Conservation (phyloP, 2,329 filamentous ascomycete genomes). For the Phaeosphaeriaceae sp. region DNA sequence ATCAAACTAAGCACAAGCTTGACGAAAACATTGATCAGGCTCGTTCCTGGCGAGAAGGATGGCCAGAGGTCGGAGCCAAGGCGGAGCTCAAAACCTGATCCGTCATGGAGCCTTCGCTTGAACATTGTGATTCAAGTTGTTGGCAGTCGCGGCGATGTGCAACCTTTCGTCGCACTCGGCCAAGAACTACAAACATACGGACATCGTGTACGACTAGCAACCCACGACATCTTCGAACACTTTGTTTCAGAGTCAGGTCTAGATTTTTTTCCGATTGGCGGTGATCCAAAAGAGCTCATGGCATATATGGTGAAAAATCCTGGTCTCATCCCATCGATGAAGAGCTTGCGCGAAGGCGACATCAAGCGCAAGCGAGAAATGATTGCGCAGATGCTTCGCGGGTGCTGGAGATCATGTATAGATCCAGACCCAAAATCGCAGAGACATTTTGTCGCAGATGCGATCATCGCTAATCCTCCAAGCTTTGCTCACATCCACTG, state of each 20-base stretch:
- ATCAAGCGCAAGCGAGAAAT: conserved; percentile 41
- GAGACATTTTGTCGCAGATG: conserved; percentile 77
- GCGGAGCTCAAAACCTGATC: no score
- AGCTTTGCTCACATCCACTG: conserved; percentile 78
- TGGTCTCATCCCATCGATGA: conserved; percentile 43
- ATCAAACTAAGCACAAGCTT: conserved; percentile 34
- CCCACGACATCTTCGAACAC: conserved; percentile 26
- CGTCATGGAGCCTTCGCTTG: conserved; percentile 27
- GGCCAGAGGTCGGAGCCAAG: neutral
- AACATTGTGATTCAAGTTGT: conserved; percentile 66
- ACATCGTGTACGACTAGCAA: conserved; percentile 38
- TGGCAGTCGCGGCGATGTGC: conserved; percentile 61
- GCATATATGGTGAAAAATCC: conserved; percentile 60
- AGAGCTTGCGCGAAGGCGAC: conserved; percentile 33
- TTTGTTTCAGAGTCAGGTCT: conserved; percentile 24
- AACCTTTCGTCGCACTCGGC: conserved; percentile 66
- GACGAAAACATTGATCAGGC: conserved; percentile 24
- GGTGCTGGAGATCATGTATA: conserved; percentile 41
- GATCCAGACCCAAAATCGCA: conserved; percentile 40
- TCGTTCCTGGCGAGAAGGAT: conserved; percentile 22
- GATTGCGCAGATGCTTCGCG: conserved; percentile 34
- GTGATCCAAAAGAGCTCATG: conserved; percentile 52
- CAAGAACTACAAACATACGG: conserved; percentile 51
- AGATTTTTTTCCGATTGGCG: conserved; percentile 47
- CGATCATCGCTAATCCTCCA: conserved; percentile 79